Conservation (phyloP, 768 basidiomycete genomes). For the Hericium alpestre region DNA sequence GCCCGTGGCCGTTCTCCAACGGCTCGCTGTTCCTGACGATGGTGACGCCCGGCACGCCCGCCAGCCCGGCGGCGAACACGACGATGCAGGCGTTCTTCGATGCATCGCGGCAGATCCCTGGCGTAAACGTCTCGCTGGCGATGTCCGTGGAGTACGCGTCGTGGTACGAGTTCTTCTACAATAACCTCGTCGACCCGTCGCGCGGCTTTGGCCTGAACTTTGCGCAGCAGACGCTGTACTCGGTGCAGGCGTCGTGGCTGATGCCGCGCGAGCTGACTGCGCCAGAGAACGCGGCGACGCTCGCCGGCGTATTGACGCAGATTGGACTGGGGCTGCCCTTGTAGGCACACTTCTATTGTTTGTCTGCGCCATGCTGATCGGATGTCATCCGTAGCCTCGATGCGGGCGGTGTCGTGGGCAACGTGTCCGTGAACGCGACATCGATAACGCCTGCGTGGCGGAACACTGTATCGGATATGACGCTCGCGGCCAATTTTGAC, state of each 20-base stretch:
- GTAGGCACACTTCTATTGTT: no score
- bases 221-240: background rate
- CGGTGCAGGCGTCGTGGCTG: background rate
- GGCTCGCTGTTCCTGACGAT: background rate
- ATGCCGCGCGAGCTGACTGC: background rate
- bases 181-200: background rate
- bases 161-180: background rate
- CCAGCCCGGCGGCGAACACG: background rate
- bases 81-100: background rate
- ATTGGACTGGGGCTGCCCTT: no score
- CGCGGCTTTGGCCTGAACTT: background rate
- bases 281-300: no score
- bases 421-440: slow-evolving; percentile 30
- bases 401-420: slow-evolving; percentile 27
- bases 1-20: background rate
- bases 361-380: no score
- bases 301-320: no score
- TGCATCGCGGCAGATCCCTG: slow-evolving; percentile 1
- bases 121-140: background rate
- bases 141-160: background rate
- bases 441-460: slow-evolving; percentile 42
- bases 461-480: background rate
- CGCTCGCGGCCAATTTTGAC: background rate
- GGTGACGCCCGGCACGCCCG: background rate
- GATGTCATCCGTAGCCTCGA: background rate